A percentile compares a stretch with the other conserved stretches of the same genome.
Evolutionary conservation across 2,329 filamentous ascomycete species (phyloP).

Genomic region (Xylariaceae sp.): DNA sequence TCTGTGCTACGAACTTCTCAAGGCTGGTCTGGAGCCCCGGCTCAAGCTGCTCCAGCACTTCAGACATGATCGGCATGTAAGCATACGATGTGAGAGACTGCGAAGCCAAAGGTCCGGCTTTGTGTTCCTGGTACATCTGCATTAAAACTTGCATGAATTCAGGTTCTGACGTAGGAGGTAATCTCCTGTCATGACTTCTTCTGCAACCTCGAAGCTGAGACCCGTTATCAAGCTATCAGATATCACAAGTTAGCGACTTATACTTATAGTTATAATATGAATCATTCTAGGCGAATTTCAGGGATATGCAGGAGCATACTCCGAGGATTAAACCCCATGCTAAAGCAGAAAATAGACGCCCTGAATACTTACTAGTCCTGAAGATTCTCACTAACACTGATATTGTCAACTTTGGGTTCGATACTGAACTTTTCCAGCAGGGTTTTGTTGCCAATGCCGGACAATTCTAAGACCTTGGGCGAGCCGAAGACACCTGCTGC

Average conservation of each 20-base stretch:
- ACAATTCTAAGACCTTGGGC: constrained; percentile 34
- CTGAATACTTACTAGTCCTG: no score
- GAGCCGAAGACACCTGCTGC: constrained; percentile 30
- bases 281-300: no score
- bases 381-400: constrained; percentile 29
- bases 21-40: no score
- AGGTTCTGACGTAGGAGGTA: constrained; percentile 26
- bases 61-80: no score
- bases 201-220: constrained; percentile 26
- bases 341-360: no score
- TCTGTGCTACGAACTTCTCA: no score
- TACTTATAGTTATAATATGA: no score
- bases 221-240: constrained; percentile 25
- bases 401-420: constrained; percentile 10
- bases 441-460: constrained; percentile 27
- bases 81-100: no score
- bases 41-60: no score
- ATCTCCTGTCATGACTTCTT: constrained; percentile 23
- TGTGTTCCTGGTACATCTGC: constrained; percentile 29
- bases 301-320: no score
- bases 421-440: constrained; percentile 11
- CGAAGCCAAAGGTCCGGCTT: constrained; percentile 32
- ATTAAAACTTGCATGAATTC: constrained; percentile 27
- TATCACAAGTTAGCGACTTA: no score
- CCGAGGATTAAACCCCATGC: no score